Evolutionary conservation across 768 basidiomycete genomes (phyloP).

Genomic region (Lentinus brumalis): DNA sequence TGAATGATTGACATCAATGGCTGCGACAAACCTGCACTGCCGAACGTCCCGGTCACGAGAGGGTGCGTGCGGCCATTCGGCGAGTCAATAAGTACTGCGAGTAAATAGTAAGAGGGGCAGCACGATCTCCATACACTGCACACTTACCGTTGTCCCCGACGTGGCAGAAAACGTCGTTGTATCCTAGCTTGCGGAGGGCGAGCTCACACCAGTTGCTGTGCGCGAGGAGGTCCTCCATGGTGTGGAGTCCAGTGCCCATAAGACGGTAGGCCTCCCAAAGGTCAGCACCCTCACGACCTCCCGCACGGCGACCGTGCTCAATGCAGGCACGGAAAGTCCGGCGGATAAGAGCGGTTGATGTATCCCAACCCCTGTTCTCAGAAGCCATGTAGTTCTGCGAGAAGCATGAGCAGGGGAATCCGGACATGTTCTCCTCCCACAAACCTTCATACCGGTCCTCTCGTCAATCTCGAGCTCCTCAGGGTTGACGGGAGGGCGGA

Average conservation of each 20-base stretch:
- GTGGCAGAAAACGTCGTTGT: conserved; percentile 75
- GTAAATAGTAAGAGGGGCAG: not conserved
- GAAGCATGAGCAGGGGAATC: not conserved
- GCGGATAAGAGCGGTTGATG: conserved; percentile 68
- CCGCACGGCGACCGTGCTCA: conserved; percentile 59
- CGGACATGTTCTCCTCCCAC: not conserved
- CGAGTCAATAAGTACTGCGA: conserved; percentile 43
- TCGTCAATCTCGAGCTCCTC: conserved; percentile 76
- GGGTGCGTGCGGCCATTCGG: conserved; percentile 60
- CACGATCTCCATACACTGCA: not conserved
- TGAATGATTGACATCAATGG: not conserved
- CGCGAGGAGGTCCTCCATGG: conserved; percentile 73
- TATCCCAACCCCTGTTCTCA: conserved; percentile 68
- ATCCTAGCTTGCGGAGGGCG: conserved; percentile 66
- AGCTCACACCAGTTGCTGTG: conserved; percentile 85
- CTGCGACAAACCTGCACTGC: conserved; percentile 28
- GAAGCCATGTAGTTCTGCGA: conserved; percentile 78
- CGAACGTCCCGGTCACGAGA: conserved; percentile 70
- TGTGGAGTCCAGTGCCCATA: conserved; percentile 68
- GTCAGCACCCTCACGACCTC: conserved; percentile 54
- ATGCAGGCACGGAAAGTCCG: conserved; percentile 68
- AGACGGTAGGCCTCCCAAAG: conserved; percentile 71
- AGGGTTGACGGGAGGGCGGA: conserved; percentile 73
- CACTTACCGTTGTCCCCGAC: conserved; percentile 62
- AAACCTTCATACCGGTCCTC: conserved; percentile 79